A percentile compares a stretch with the other conserved stretches of the same genome.
Evolutionary conservation across 352 stramenopile species (phyloP).

Genomic region (Pythium oligandrum): DNA sequence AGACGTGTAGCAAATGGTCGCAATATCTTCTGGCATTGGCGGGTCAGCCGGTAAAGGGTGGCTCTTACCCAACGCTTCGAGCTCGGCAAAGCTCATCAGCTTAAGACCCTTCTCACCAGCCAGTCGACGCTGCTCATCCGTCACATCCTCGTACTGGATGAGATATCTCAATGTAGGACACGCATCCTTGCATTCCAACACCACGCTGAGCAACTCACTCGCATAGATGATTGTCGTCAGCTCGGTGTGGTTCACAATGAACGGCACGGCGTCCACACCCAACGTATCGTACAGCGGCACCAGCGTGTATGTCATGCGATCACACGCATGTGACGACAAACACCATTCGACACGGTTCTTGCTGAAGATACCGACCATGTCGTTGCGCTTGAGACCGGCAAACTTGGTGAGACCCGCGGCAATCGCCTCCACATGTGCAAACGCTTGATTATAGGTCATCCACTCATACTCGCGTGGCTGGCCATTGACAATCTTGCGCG

Average conservation of each 20-base stretch:
- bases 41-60: conserved; percentile 27
- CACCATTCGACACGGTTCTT: conserved; percentile 54
- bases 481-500: conserved; percentile 13
- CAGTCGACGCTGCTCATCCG: conserved; percentile 17
- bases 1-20: conserved; percentile 90
- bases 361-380: conserved; percentile 37
- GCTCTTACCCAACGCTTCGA: conserved; percentile 20
- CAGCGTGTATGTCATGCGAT: conserved; percentile 39
- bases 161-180: conserved; percentile 31
- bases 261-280: conserved; percentile 36
- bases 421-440: conserved; percentile 19
- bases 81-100: conserved; percentile 24
- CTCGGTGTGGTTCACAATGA: conserved; percentile 51
- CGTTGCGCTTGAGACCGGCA: conserved; percentile 22
- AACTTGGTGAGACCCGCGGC: conserved; percentile 14
- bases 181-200: conserved; percentile 25
- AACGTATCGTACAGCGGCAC: conserved; percentile 61
- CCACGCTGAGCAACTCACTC: conserved; percentile 28
- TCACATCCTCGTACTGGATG: conserved; percentile 31
- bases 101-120: conserved; percentile 18
- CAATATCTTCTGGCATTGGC: conserved; percentile 62
- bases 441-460: conserved; percentile 32
- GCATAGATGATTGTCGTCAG: conserved; percentile 39
- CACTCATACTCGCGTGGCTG: conserved; percentile 30
- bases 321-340: conserved; percentile 29